These are phyloP conservation scores for Psilocybe sp. DNA, from an alignment of 768 basidiomycete species.

Conservation along the genomic window DNA sequence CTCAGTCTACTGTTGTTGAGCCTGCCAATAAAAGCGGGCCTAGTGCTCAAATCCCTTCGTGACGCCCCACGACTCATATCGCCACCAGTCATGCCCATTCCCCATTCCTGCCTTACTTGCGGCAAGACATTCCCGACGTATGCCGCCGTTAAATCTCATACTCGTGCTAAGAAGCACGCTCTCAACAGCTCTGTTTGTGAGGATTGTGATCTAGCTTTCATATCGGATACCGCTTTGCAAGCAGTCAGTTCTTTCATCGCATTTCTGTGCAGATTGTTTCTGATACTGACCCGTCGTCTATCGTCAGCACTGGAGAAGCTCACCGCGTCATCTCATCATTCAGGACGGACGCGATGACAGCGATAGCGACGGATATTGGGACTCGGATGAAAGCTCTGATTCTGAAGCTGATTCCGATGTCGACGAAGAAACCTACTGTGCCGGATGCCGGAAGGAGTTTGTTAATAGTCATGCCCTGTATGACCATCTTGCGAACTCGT, in stretches of 20 bases:
- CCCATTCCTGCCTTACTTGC: constrained; percentile 8
- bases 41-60: no score
- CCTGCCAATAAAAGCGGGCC: no score
- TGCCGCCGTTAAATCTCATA: constrained; percentile 2
- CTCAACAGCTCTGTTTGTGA: constrained; percentile 6
- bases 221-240: background rate
- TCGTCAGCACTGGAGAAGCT: no score
- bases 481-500: constrained; percentile 7
- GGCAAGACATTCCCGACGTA: constrained; percentile 4
- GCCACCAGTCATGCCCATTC: constrained; percentile 2
- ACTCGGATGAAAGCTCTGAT: background rate
- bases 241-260: background rate
- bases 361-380: background rate
- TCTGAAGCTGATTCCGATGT: background rate
- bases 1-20: no score
- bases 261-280: background rate
- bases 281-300: constrained; percentile 8
- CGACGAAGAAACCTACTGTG: constrained; percentile 10
- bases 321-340: background rate
- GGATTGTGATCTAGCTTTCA: constrained; percentile 5
- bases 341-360: constrained; percentile 1
- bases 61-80: background rate
- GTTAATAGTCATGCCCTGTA: constrained; percentile 5
- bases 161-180: constrained; percentile 4
- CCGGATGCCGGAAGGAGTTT: constrained; percentile 5